These are phyloP conservation scores for Medicago truncatula DNA, from an alignment of 306 rosid genomes.

Conservation along the genomic window DNA sequence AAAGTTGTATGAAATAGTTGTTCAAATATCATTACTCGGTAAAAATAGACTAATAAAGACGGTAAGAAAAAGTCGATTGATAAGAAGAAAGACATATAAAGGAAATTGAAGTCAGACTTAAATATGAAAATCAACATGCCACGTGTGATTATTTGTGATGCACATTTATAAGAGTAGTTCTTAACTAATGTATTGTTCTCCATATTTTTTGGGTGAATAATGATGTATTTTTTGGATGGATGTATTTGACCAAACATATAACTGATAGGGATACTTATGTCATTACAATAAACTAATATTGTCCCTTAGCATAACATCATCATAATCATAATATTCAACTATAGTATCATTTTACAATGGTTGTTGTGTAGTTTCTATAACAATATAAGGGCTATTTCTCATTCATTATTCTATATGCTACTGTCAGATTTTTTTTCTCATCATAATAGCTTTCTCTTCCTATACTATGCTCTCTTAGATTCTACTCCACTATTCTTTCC, in stretches of 20 bases:
- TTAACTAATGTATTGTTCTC: too few species aligned
- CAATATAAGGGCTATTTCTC: conserved; percentile 42
- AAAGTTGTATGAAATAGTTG: too few species aligned
- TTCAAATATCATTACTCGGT: too few species aligned
- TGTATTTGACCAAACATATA: conserved; percentile 42
- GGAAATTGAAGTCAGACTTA: conserved; percentile 18
- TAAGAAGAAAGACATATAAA: conserved; percentile 16
- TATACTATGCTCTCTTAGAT: conserved; percentile 23
- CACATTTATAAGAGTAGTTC: neutral
- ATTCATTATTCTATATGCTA: conserved; percentile 33
- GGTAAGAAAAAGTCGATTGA: neutral
- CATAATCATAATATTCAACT: neutral
- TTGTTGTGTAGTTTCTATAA: conserved; percentile 51
- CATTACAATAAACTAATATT: neutral
- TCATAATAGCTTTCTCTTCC: neutral
- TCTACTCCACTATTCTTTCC: conserved; percentile 41
- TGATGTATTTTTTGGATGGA: too few species aligned
- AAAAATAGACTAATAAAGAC: neutral
- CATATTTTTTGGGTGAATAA: neutral
- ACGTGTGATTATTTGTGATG: conserved; percentile 11
- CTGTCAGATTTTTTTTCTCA: conserved; percentile 40
- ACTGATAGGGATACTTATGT: conserved; percentile 9
- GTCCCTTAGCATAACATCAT: conserved; percentile 4
- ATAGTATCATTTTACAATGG: conserved; percentile 40
- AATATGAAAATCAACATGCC: neutral